Percentiles rank a stretch among this genome's conserved stretches.
These are phyloP conservation scores for Phenoliferia sp. DNA, from an alignment of 1,284 basidiomycete genomes.

Conservation along the genomic window DNA sequence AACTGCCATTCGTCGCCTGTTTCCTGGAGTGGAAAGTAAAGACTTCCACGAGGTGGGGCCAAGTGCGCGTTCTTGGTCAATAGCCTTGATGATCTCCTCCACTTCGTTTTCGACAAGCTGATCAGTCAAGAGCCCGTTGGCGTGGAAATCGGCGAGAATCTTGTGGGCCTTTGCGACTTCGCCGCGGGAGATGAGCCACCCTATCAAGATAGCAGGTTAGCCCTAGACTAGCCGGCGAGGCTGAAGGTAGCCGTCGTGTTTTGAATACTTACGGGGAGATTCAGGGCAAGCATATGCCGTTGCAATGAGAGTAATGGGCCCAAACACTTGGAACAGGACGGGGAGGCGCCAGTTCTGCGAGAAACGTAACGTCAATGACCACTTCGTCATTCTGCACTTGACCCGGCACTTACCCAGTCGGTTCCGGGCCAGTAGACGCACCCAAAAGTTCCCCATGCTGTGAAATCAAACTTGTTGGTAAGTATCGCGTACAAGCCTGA, in stretches of 20 bases:
- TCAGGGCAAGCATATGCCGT: not conserved
- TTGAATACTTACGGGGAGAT: not conserved
- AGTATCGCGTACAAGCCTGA: too few species aligned
- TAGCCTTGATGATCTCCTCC: not conserved
- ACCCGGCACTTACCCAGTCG: constrained; percentile 41
- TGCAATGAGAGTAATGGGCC: constrained; percentile 44
- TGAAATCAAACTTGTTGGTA: constrained; percentile 51
- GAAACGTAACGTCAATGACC: not conserved
- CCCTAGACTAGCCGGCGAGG: not conserved
- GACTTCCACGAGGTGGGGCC: constrained; percentile 52
- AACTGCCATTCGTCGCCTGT: constrained; percentile 61
- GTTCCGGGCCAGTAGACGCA: constrained; percentile 32
- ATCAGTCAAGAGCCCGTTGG: constrained; percentile 13
- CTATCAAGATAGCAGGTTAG: constrained; percentile 43
- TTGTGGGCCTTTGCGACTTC: constrained; percentile 35
- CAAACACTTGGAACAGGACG: constrained; percentile 59
- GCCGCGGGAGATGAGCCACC: constrained; percentile 39
- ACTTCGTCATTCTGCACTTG: not conserved
- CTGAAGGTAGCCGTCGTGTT: too few species aligned
- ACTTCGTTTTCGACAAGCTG: not conserved
- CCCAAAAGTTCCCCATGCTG: constrained; percentile 65
- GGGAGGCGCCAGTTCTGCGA: constrained; percentile 63
- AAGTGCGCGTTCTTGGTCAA: not conserved
- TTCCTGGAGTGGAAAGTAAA: constrained; percentile 56
- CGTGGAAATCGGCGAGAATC: constrained; percentile 37